These are phyloP conservation scores for Ogataea wickerhamii DNA, from an alignment of 805 yeast species.

Conservation along the genomic window DNA sequence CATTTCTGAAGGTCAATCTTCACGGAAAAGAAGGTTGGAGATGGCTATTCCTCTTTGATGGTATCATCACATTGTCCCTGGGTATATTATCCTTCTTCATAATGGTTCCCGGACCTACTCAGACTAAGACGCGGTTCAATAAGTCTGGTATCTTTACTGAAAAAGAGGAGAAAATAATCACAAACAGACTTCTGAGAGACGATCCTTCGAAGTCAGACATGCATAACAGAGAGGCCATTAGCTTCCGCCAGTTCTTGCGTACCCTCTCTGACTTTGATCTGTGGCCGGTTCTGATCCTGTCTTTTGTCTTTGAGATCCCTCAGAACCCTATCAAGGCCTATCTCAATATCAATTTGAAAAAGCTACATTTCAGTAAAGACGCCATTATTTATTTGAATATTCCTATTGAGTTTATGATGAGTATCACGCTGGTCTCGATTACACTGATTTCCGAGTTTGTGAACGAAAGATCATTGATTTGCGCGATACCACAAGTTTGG, in stretches of 20 bases:
- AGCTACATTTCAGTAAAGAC: too few species aligned
- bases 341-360: too few species aligned
- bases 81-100: conserved; percentile 44
- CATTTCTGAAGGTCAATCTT: conserved; percentile 36
- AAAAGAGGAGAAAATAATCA: conserved; percentile 38
- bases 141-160: conserved; percentile 41
- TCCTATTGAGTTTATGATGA: conserved; percentile 38
- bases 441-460: conserved; percentile 34
- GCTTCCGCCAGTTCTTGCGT: conserved; percentile 34
- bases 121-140: conserved; percentile 47
- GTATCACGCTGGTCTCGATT: conserved; percentile 30
- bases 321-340: conserved; percentile 34
- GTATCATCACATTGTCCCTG: conserved; percentile 29
- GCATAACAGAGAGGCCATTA: conserved; percentile 51
- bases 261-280: conserved; percentile 45
- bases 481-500: conserved; percentile 15
- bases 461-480: conserved; percentile 22
- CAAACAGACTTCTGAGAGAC: conserved; percentile 39
- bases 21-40: conserved; percentile 33
- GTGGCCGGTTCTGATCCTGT: conserved; percentile 46
- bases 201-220: conserved; percentile 51
- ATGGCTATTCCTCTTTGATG: conserved; percentile 36
- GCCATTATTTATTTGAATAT: too few species aligned
- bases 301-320: conserved; percentile 38
- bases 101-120: conserved; percentile 56